Percentiles rank a stretch among this genome's conserved stretches.
phyloP scores from a whole-genome alignment of 495 filamentous ascomycete species.

The Xylona heveae region DNA sequence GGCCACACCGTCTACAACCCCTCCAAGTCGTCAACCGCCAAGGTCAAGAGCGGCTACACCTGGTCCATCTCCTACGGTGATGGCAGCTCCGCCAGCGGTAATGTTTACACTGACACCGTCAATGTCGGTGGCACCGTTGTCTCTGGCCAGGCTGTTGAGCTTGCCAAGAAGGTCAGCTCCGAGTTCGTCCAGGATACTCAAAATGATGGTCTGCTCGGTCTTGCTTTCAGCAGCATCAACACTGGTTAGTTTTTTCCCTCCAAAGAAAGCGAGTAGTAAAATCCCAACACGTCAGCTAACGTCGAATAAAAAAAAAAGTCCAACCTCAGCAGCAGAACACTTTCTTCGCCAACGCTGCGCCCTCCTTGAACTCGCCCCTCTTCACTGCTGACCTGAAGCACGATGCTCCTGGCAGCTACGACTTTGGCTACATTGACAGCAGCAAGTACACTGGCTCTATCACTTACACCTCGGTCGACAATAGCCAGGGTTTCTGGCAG shows the following conservation, averaged over 20 bases:
- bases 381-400: constrained; percentile 52
- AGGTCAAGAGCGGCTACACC: constrained; percentile 26
- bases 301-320: too few relatives aligned
- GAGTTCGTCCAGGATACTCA: constrained; percentile 35
- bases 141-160: constrained; percentile 43
- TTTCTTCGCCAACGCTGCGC: constrained; percentile 51
- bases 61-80: constrained; percentile 62
- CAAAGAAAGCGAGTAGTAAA: not conserved
- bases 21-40: constrained; percentile 19
- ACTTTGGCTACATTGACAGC: constrained; percentile 53
- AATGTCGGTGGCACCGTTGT: constrained; percentile 42
- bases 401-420: constrained; percentile 39
- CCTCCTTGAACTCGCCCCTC: constrained; percentile 31
- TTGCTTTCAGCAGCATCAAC: constrained; percentile 52
- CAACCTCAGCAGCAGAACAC: constrained; percentile 37
- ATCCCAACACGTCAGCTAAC: not conserved
- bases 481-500: constrained; percentile 43
- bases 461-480: constrained; percentile 36
- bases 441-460: constrained; percentile 40
- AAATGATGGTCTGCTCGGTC: constrained; percentile 50
- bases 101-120: constrained; percentile 51
- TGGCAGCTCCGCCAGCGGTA: constrained; percentile 37
- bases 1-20: constrained; percentile 45
- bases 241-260: too few relatives aligned
- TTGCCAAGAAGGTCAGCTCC: constrained; percentile 35